Percentiles rank a stretch among this genome's conserved stretches.
These are phyloP conservation scores for Trichophyton equinum DNA, from an alignment of 2,329 filamentous ascomycete genomes.

Conservation along the genomic window DNA sequence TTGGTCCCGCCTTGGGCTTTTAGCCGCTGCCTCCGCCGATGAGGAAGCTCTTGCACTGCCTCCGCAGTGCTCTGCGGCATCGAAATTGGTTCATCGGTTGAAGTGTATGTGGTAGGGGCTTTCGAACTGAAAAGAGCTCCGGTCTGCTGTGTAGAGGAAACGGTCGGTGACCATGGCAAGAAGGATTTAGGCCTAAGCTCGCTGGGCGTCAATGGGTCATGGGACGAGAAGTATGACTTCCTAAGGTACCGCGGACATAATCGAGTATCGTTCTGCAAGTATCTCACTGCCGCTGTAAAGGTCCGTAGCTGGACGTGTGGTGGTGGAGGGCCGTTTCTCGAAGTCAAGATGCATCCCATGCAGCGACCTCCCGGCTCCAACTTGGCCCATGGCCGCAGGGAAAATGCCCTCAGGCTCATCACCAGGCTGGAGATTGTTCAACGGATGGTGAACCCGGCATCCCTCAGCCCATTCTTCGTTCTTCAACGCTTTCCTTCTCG, in stretches of 20 bases:
- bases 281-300: conserved; percentile 22
- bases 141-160: conserved; percentile 19
- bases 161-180: conserved; percentile 12
- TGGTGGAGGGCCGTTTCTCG: conserved; percentile 14
- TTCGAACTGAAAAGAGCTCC: conserved; percentile 14
- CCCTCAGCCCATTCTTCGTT: not conserved
- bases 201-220: conserved; percentile 16
- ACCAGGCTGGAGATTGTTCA: conserved; percentile 7
- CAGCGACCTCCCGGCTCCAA: conserved; percentile 23
- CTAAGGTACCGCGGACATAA: conserved; percentile 20
- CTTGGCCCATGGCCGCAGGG: conserved; percentile 22
- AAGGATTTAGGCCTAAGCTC: conserved; percentile 16
- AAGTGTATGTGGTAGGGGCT: conserved; percentile 6
- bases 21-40: conserved; percentile 33
- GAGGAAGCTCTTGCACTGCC: conserved; percentile 26
- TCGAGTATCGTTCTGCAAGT: conserved; percentile 21
- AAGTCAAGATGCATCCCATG: conserved; percentile 24
- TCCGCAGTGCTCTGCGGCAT: not conserved
- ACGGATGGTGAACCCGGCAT: conserved; percentile 14
- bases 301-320: conserved; percentile 18
- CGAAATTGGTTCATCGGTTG: not conserved
- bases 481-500: not conserved
- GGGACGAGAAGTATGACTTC: conserved; percentile 31
- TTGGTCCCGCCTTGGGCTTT: conserved; percentile 22
- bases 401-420: conserved; percentile 28